Conservation (phyloP, 768 basidiomycete genomes). For the Suillus cothurnatus region DNA sequence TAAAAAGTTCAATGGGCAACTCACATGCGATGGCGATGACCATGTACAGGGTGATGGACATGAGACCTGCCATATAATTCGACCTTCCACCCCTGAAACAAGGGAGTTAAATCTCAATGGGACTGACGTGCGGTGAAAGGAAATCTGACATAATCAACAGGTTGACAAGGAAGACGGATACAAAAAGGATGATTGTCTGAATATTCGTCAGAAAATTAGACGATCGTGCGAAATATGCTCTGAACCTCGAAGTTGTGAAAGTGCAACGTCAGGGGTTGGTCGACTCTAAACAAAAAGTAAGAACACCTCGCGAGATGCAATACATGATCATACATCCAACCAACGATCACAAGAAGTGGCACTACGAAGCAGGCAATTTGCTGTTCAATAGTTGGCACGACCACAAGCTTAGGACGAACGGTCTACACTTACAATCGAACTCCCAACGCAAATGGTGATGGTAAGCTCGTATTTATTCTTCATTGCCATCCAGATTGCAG, state of each 20-base stretch:
- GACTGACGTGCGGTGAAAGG: neutral
- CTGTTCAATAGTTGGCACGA: constrained; percentile 37
- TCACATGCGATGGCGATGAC: constrained; percentile 44
- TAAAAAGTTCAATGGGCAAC: constrained; percentile 15
- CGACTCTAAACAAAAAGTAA: constrained; percentile 43
- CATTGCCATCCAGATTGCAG: constrained; percentile 87
- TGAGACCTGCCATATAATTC: constrained; percentile 92
- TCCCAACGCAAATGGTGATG: constrained; percentile 81
- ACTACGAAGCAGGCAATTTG: constrained; percentile 89
- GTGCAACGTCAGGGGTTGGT: constrained; percentile 75
- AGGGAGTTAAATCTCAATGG: constrained; percentile 7
- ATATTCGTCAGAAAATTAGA: constrained; percentile 2
- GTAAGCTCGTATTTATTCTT: constrained; percentile 75
- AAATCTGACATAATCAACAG: constrained; percentile 67
- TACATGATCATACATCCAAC: constrained; percentile 68
- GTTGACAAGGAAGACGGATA: constrained; percentile 87
- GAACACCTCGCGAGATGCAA: constrained; percentile 16
- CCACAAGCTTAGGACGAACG: neutral
- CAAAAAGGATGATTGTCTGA: constrained; percentile 82
- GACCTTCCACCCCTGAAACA: constrained; percentile 70
- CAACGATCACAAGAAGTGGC: constrained; percentile 84
- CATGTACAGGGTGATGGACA: constrained; percentile 46
- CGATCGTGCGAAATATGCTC: neutral
- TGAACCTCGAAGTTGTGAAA: constrained; percentile 80
- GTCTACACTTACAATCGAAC: constrained; percentile 65